Base-by-base conservation (phyloP, 2,329 filamentous ascomycete genomes). In the Gliomastix tumulicola region DNA sequence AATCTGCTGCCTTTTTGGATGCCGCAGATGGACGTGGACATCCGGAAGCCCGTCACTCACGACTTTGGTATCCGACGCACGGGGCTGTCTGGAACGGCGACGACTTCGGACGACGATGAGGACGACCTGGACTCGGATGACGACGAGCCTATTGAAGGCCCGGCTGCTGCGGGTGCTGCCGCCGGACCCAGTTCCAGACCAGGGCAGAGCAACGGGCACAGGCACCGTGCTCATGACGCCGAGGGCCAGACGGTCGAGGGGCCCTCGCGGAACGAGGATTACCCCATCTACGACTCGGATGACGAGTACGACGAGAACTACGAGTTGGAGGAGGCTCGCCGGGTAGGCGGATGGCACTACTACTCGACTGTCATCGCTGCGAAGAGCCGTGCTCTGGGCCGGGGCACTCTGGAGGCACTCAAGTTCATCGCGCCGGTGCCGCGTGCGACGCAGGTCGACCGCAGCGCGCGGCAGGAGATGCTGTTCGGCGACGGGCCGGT, bases 11-110 rank as follows among this genome's bases (percentile, higher is more conserved):
- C 92, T 1, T 98, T 87, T 69, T 98, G 92, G 92, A 86, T 90
- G 70, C 92, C 92, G 2, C 92, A 98, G 63, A 98, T 98, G 92
- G 82, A 94, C 47, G 80, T 94, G 18, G 92, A 98, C 54, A 98
- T 98, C 50, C 85, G 89, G 47, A 98, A 98, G 62, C 88, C 92
- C 2, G 76, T 80, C 21, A 88, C 79, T 5, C 88, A 92, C 51
- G 79, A 84, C 48, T 97, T 97, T 55, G 92, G 92, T 38, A 96
- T 98, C 49, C 83, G 86, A 51, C 75, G 90, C 22, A 80, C 84
- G 1, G 79, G 78, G 7, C 76, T 85, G 16, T 87, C 84, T 37
- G 79, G 81, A 22, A 85, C 80, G 25, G 79, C 84, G 17, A 89
- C 86, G 1, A 88, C 82, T 13, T 86, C 85, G 15, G 83, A 87